Conservation (phyloP, 331 rosid genomes). For the Rhamnella rubrinervis region DNA sequence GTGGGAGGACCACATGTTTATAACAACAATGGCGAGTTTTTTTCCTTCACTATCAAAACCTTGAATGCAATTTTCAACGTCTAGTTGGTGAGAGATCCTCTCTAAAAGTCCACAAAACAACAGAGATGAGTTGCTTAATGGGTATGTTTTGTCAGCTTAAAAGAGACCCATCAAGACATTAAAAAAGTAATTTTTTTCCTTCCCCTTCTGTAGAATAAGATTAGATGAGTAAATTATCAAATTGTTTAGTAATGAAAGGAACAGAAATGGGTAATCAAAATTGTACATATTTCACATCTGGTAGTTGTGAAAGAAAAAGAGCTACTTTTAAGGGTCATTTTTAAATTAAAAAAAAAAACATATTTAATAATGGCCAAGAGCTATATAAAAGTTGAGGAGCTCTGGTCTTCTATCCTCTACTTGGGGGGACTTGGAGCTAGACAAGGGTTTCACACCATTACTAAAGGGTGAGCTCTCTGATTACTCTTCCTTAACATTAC, state of each 20-base stretch:
- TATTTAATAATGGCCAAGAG: slow-evolving; percentile 2
- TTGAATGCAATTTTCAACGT: slow-evolving; percentile 46
- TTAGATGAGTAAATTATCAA: not conserved
- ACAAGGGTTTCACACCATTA: slow-evolving; percentile 16
- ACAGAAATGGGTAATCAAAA: slow-evolving; percentile 12
- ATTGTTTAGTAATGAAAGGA: not conserved
- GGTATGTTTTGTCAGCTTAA: slow-evolving; percentile 51
- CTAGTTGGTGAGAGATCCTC: slow-evolving; percentile 68
- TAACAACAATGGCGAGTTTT: not conserved
- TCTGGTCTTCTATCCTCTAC: slow-evolving; percentile 21
- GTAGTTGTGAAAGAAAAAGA: slow-evolving; percentile 39
- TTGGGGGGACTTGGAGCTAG: slow-evolving; percentile 7
- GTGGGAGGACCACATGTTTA: slow-evolving; percentile 38
- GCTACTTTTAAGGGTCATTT: slow-evolving; percentile 20
- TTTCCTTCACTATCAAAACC: slow-evolving; percentile 22
- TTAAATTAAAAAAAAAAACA: slow-evolving; percentile 19
- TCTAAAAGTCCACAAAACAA: slow-evolving; percentile 69
- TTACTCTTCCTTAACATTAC: not conserved
- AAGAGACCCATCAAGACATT: slow-evolving; percentile 23
- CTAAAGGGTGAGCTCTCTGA: slow-evolving; percentile 37
- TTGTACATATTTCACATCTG: slow-evolving; percentile 39
- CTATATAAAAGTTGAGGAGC: slow-evolving; percentile 33
- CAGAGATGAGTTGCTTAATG: slow-evolving; percentile 34
- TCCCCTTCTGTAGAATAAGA: not conserved
- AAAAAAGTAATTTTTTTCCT: not conserved